These are phyloP conservation scores for Saksenaea vasiformis DNA, from an alignment of 371 early-diverging fungal genomes.

Conservation along the genomic window DNA sequence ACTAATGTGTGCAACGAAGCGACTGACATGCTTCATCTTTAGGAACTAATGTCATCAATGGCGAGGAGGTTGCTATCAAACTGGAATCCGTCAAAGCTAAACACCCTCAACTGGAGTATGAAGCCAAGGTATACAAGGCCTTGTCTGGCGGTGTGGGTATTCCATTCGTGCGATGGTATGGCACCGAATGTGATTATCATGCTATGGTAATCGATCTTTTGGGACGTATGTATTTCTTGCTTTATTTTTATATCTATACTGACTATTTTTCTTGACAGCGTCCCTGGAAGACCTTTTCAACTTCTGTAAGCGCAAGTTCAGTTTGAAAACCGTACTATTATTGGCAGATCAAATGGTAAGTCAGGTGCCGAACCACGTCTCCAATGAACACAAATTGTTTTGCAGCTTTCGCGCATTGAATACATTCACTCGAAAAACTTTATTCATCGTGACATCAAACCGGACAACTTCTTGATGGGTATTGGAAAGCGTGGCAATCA, in stretches of 20 bases:
- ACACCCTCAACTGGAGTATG: conserved; percentile 98
- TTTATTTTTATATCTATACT: background rate
- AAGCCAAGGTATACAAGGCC: conserved; percentile 93
- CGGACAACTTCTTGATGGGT: conserved; percentile 99
- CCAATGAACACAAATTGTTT: conserved; percentile 3
- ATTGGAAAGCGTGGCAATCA: conserved; percentile 92
- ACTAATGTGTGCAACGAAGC: background rate
- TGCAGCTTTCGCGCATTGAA: conserved; percentile 93
- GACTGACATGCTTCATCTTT: background rate
- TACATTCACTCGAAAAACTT: conserved; percentile 91
- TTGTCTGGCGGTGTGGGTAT: conserved; percentile 96
- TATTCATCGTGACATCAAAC: conserved; percentile 89
- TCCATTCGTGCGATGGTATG: conserved; percentile 94
- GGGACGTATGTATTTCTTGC: conserved; percentile 67
- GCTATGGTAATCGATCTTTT: conserved; percentile 99
- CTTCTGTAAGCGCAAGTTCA: conserved; percentile 96
- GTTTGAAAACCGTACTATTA: conserved; percentile 97
- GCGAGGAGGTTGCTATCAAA: conserved; percentile 97
- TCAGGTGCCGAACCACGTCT: background rate
- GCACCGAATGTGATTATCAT: conserved; percentile 92
- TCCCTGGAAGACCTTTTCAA: conserved; percentile 99
- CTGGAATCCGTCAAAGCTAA: conserved; percentile 91
- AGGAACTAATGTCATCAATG: conserved; percentile 89
- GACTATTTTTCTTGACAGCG: conserved; percentile 19
- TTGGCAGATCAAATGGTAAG: conserved; percentile 98